phyloP scores from a whole-genome alignment of 78 protist species.

The Acrasis kona region DNA sequence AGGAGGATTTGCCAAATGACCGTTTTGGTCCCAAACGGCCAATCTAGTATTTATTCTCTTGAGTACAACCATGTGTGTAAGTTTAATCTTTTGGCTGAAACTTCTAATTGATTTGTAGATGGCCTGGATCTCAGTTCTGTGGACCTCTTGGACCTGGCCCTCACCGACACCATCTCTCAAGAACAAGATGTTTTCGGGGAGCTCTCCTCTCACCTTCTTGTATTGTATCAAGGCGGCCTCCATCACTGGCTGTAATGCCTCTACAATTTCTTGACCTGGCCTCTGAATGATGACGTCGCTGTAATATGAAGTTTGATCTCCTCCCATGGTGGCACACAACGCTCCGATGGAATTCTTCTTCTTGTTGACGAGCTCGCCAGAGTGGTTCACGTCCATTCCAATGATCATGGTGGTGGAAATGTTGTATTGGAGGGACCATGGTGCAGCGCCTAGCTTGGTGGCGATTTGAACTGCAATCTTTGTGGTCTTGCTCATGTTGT shows the following conservation, averaged over 20 bases:
- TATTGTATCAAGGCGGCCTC: background rate
- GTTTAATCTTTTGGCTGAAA: background rate
- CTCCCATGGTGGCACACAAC: background rate
- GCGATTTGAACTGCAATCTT: background rate
- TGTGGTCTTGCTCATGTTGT: background rate
- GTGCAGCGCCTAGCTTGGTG: background rate
- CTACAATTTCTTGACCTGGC: background rate
- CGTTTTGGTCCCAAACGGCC: background rate
- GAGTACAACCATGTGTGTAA: constrained; percentile 21
- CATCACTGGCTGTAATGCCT: background rate
- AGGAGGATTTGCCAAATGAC: constrained; percentile 22
- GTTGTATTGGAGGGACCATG: background rate
- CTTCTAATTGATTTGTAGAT: background rate
- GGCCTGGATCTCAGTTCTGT: background rate
- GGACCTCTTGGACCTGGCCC: constrained; percentile 30
- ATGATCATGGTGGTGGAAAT: background rate
- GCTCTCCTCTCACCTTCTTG: background rate
- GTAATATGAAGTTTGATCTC: background rate
- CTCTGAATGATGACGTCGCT: background rate
- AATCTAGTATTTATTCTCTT: constrained; percentile 40
- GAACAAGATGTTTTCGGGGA: constrained; percentile 33
- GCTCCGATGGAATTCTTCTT: background rate
- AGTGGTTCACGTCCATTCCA: background rate
- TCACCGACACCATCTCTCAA: constrained; percentile 60
- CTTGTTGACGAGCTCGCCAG: background rate